Evolutionary conservation across 176 grass and related monocot genomes (phyloP).

Genomic region (Carex cristatella): DNA sequence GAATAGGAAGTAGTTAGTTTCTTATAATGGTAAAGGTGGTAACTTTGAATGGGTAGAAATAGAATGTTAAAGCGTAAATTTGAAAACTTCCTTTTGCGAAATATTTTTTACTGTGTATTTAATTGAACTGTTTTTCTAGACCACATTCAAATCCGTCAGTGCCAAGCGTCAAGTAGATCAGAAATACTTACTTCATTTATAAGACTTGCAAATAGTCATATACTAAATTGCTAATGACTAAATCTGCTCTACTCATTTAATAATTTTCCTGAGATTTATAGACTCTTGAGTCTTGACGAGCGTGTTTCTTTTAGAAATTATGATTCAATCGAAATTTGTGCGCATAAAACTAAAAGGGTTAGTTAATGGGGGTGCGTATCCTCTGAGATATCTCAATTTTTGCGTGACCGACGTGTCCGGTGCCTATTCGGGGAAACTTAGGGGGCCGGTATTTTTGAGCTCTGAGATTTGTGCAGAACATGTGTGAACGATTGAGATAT

Average conservation of each 20-base stretch:
- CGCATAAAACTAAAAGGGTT: neutral
- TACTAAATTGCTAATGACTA: neutral
- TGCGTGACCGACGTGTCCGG: no score
- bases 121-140: neutral
- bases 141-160: neutral
- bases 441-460: no score
- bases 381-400: no score
- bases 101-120: neutral
- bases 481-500: no score
- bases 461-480: no score
- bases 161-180: neutral
- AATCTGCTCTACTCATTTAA: neutral
- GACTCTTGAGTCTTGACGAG: neutral
- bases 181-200: neutral
- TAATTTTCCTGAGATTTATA: no score
- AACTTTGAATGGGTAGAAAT: neutral
- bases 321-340: neutral
- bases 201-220: neutral
- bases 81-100: neutral
- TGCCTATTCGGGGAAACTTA: no score
- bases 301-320: neutral
- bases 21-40: conserved; percentile 12
- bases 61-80: neutral
- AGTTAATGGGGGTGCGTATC: neutral
- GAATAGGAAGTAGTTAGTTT: neutral